These are phyloP conservation scores for Russula dissimulans DNA, from an alignment of 768 basidiomycete species.

Conservation along the genomic window DNA sequence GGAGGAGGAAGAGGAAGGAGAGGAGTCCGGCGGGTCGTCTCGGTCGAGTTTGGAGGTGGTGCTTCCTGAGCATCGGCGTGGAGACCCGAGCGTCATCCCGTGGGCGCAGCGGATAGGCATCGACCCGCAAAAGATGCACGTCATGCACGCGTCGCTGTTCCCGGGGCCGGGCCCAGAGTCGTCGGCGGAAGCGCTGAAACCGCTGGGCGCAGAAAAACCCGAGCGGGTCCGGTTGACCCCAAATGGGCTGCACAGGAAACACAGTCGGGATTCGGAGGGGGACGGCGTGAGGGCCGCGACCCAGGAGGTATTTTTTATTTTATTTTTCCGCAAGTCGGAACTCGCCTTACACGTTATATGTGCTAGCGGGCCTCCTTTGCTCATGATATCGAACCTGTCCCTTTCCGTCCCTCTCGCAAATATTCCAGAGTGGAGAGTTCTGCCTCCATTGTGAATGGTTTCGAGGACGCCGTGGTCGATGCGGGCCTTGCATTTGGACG, in stretches of 20 bases:
- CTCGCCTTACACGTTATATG: neutral
- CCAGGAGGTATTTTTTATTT: conserved; percentile 44
- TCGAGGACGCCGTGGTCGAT: conserved; percentile 63
- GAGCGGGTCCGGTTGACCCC: conserved; percentile 27
- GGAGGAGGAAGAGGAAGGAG: conserved; percentile 30
- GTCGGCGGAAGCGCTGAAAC: conserved; percentile 51
- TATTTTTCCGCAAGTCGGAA: conserved; percentile 1
- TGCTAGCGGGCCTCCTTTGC: conserved; percentile 71
- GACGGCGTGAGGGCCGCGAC: conserved; percentile 50
- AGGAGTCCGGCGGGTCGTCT: conserved; percentile 29
- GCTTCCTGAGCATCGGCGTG: conserved; percentile 23
- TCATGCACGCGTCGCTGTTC: conserved; percentile 89
- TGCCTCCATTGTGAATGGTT: conserved; percentile 52
- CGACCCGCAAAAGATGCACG: conserved; percentile 83
- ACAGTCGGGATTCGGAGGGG: conserved; percentile 70
- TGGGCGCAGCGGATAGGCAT: conserved; percentile 69
- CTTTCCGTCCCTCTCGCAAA: conserved; percentile 70
- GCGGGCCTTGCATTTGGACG: conserved; percentile 80
- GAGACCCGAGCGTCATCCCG: conserved; percentile 47
- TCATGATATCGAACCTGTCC: conserved; percentile 53
- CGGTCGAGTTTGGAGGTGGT: conserved; percentile 22
- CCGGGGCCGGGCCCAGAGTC: conserved; percentile 53
- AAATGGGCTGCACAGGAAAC: conserved; percentile 47
- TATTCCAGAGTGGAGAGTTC: conserved; percentile 66
- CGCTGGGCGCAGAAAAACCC: conserved; percentile 10